Evolutionary conservation across 768 basidiomycete genomes (phyloP).

Genomic region (Trametes punicea): DNA sequence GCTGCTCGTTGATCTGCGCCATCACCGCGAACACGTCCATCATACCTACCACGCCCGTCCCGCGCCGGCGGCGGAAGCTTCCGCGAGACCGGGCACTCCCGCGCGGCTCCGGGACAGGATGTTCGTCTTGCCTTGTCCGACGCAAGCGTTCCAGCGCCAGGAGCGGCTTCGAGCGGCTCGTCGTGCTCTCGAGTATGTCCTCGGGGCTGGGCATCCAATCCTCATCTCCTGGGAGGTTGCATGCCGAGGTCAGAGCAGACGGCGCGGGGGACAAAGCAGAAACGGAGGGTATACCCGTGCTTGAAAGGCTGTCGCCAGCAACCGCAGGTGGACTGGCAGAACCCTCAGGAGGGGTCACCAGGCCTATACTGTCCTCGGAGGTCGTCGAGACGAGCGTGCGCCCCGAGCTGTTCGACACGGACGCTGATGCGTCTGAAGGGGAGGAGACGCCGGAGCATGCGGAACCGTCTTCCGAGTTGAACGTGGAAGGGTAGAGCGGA

Average conservation of each 20-base stretch:
- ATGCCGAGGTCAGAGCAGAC: slow-evolving; percentile 4
- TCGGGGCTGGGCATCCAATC: slow-evolving; percentile 49
- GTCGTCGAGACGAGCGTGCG: slow-evolving; percentile 27
- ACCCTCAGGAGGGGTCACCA: slow-evolving; percentile 19
- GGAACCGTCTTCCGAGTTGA: slow-evolving; percentile 6
- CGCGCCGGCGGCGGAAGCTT: slow-evolving; percentile 22
- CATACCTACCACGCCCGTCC: slow-evolving; percentile 43
- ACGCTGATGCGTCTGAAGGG: slow-evolving; percentile 26
- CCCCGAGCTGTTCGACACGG: slow-evolving; percentile 23
- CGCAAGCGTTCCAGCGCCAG: slow-evolving; percentile 68
- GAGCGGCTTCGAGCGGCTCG: slow-evolving; percentile 61
- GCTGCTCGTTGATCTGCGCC: slow-evolving; percentile 78
- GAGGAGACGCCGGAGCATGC: slow-evolving; percentile 26
- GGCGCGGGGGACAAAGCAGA: slow-evolving; percentile 4
- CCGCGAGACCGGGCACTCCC: slow-evolving; percentile 9
- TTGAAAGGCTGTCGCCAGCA: not conserved
- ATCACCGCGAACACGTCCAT: slow-evolving; percentile 82
- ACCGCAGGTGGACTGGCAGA: not conserved
- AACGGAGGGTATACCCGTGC: not conserved
- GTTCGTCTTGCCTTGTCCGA: slow-evolving; percentile 35
- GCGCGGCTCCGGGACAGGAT: not conserved
- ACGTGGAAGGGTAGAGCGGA: slow-evolving; percentile 55
- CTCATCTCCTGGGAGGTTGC: slow-evolving; percentile 25
- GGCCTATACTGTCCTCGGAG: slow-evolving; percentile 12
- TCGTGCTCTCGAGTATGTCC: slow-evolving; percentile 70